A percentile compares a stretch with the other conserved stretches of the same genome.
Evolutionary conservation across 23 red algal species (phyloP).

Genomic region (Gracilaria vermiculophylla): DNA sequence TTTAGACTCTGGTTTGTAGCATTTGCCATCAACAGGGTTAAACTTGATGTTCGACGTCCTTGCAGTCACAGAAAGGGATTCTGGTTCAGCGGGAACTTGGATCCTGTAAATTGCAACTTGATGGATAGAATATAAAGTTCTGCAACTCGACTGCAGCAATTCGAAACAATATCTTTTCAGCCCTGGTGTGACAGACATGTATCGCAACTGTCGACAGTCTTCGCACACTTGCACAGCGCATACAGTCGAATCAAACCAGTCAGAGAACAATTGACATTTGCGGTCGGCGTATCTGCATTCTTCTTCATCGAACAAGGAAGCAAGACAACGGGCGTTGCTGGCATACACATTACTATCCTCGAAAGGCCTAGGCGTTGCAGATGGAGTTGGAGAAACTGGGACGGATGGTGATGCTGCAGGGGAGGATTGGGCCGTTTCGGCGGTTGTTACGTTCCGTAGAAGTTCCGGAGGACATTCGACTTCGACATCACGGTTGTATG

Average conservation of each 20-base stretch:
- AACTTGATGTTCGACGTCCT: not conserved
- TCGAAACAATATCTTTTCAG: slow-evolving; percentile 13
- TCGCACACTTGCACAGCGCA: slow-evolving; percentile 17
- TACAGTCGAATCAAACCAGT: slow-evolving; percentile 1
- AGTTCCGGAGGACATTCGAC: not conserved
- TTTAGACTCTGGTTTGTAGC: not conserved
- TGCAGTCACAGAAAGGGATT: not conserved
- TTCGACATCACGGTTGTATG: not conserved
- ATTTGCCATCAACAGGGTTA: not conserved
- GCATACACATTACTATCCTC: slow-evolving; percentile 1
- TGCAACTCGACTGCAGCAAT: slow-evolving; percentile 2
- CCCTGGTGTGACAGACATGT: slow-evolving; percentile 10
- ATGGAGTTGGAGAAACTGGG: not conserved
- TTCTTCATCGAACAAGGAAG: slow-evolving; percentile 10
- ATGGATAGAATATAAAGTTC: not conserved
- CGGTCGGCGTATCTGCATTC: not conserved
- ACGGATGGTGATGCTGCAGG: not conserved
- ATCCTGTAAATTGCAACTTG: not conserved
- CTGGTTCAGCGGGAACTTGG: not conserved
- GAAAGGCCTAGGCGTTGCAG: not conserved
- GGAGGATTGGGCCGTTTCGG: not conserved
- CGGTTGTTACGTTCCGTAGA: not conserved
- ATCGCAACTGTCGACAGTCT: not conserved
- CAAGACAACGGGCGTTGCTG: slow-evolving; percentile 6
- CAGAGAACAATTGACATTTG: slow-evolving; percentile 4